Evolutionary conservation across 139 green algal genomes (phyloP).

Genomic region (Picochlorum sp.): DNA sequence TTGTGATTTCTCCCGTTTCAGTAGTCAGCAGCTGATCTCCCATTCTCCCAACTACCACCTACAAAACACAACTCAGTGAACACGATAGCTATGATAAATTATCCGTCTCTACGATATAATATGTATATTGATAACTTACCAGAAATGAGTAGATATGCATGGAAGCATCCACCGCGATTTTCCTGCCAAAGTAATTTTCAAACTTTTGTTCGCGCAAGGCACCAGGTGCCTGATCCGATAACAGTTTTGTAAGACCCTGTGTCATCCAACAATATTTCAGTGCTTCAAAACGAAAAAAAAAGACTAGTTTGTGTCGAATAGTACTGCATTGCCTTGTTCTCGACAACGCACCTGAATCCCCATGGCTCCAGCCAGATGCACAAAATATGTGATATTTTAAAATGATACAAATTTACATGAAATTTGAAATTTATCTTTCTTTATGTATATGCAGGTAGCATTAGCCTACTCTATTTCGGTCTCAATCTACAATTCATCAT

Average conservation of each 20-base stretch:
- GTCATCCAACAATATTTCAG: neutral
- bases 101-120: neutral
- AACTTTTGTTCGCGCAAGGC: constrained; percentile 83
- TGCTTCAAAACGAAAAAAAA: too few species aligned
- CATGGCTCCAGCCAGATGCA: too few species aligned
- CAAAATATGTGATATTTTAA: too few species aligned
- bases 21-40: constrained; percentile 82
- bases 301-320: too few species aligned
- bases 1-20: constrained; percentile 89
- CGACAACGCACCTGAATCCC: neutral
- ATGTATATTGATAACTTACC: constrained; percentile 22
- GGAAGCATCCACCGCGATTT: constrained; percentile 92
- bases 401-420: too few species aligned
- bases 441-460: too few species aligned
- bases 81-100: neutral
- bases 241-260: constrained; percentile 87
- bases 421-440: too few species aligned
- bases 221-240: constrained; percentile 74
- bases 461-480: too few species aligned
- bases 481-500: neutral
- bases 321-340: too few species aligned
- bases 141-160: constrained; percentile 99
- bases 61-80: neutral
- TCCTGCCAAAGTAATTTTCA: constrained; percentile 92
- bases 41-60: constrained; percentile 65